Evolutionary conservation across 2,329 filamentous ascomycete genomes (phyloP), one percentile per base, ranked within the genome.

Genomic region (Neonectria faginata): DNA sequence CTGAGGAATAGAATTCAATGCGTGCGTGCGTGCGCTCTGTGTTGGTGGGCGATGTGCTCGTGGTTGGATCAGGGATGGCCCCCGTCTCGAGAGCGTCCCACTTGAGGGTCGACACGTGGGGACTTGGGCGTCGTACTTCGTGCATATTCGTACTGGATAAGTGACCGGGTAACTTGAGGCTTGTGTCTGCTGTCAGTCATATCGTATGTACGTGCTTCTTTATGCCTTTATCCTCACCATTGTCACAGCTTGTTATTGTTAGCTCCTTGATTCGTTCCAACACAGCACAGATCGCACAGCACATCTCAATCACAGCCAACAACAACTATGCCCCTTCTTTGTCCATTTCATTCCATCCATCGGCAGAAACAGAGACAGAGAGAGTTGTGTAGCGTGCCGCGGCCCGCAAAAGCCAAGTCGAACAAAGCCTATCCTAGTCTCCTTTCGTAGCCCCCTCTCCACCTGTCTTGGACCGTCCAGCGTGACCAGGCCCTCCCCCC

Each of bases 21-120:
- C 51, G 36, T 64, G 61, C 51, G 36, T 64, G 61, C 51, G 36
- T 54, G 33, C 22, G 36, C 55, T 20, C 3, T 45, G 61, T 33
- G 57, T 20, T 5, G 14, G 53, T 56, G 3, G 22, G 12, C 33
- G 25, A 29, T 50, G 29, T 14, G 48, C 44, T 45, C 60, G 52
- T 55, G 57, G 57, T 16, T 45, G 36, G 36, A 47, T 47, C 57
- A 54, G 58, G 62, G 57, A 62, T 65, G 47, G 48, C 31, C 36
- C 51, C 44, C 12, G 41, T 54, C 20, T 31, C 11, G 36, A n/a
- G 14, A 39, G 42, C 55, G 63, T 66, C 63, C 63, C 63, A 66
- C 63, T 66, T 62, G 63, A 55, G 55, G 41, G 42, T 47, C 51
- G 63, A 66, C 63, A 66, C 63, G 63, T 66, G 63, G 63, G 63